Percentiles rank a stretch among this genome's conserved stretches.
phyloP scores from a whole-genome alignment of 148 eudicot species.

The Silene conica region DNA sequence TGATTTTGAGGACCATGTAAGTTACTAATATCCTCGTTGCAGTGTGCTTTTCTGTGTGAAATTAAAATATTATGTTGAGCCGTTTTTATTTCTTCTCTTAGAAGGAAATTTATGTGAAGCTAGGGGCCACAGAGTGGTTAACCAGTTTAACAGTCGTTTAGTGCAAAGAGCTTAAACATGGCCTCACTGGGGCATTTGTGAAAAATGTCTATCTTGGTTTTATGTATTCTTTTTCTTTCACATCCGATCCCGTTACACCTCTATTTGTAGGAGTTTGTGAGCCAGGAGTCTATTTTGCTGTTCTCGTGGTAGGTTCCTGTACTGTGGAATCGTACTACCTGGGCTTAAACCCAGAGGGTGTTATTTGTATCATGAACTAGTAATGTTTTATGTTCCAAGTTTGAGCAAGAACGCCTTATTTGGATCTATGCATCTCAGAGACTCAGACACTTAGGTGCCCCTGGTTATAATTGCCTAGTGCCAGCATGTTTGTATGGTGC shows the following conservation, averaged over 20 bases:
- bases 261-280: not conserved
- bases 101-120: not conserved
- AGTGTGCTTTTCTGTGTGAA: not conserved
- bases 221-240: not conserved
- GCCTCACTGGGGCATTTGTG: not conserved
- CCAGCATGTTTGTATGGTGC: not conserved
- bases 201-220: not conserved
- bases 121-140: not conserved
- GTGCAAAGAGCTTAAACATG: not conserved
- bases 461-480: not conserved
- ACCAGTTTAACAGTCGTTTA: not conserved
- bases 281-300: not conserved
- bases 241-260: not conserved
- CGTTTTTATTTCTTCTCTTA: not conserved
- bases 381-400: not conserved
- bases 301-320: not conserved
- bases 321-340: not conserved
- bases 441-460: not conserved
- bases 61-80: not conserved
- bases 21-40: conserved; percentile 22
- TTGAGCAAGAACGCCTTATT: not conserved
- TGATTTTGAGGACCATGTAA: conserved; percentile 94
- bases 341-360: not conserved
- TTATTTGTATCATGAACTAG: not conserved
- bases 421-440: not conserved